Conservation (phyloP, 2,329 filamentous ascomycete genomes). For the Seiridium unicorne region DNA sequence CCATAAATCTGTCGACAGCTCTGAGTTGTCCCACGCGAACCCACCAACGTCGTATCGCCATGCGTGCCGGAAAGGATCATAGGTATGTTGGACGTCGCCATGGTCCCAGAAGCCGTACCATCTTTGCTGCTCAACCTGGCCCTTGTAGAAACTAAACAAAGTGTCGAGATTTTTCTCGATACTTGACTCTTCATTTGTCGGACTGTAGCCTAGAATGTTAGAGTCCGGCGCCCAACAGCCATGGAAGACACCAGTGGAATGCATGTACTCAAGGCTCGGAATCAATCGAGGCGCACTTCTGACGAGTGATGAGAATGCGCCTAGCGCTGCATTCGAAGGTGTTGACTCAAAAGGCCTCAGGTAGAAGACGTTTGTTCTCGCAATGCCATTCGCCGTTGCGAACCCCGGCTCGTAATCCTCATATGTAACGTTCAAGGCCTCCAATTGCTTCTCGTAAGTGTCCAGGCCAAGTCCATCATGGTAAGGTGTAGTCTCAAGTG, state of each 20-base stretch:
- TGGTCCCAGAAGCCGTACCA: constrained; percentile 66
- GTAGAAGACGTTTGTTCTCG: neutral
- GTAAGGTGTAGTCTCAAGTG: neutral
- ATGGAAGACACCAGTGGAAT: neutral
- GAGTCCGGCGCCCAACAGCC: neutral
- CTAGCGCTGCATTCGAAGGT: neutral
- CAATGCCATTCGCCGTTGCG: neutral
- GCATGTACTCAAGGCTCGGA: neutral
- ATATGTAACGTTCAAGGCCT: neutral
- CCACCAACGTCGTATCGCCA: constrained; percentile 67
- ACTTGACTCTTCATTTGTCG: constrained; percentile 25
- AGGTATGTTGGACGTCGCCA: constrained; percentile 63
- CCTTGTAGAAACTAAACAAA: constrained; percentile 53
- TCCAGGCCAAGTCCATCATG: neutral
- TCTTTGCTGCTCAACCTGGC: constrained; percentile 52
- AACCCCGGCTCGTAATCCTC: neutral
- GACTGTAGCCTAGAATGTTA: constrained; percentile 12
- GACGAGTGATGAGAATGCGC: neutral
- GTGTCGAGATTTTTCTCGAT: constrained; percentile 56
- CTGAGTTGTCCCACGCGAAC: constrained; percentile 65
- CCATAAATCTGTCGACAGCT: constrained; percentile 61
- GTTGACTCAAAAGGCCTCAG: neutral
- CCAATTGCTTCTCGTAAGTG: neutral
- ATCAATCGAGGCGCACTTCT: neutral
- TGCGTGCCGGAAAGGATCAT: constrained; percentile 55